These are phyloP conservation scores for Scutellaria baicalensis DNA, from an alignment of 257 asterid genomes.

Conservation along the genomic window DNA sequence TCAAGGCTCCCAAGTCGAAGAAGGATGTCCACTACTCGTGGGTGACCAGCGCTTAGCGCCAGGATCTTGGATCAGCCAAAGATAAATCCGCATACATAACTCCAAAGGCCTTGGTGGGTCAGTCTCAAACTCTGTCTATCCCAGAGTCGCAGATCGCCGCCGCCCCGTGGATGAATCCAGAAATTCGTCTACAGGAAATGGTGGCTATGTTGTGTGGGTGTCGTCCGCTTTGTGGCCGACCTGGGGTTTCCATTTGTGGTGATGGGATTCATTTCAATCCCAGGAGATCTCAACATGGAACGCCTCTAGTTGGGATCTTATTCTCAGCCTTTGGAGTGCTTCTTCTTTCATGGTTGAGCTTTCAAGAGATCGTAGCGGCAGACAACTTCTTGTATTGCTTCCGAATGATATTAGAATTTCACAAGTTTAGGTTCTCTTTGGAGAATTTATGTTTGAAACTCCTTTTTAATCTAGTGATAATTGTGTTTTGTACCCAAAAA, in stretches of 20 bases:
- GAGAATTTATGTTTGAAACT: too few relatives aligned
- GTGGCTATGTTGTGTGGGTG: conserved; percentile 64
- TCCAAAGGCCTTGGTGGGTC: background rate
- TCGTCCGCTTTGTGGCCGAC: conserved; percentile 52
- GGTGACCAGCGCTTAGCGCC: conserved; percentile 36
- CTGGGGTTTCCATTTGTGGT: conserved; percentile 62
- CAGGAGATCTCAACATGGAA: conserved; percentile 50
- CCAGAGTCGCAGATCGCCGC: conserved; percentile 11
- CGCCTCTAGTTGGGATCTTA: conserved; percentile 46
- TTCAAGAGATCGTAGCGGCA: conserved; percentile 57
- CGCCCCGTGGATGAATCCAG: conserved; percentile 11
- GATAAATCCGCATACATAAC: background rate
- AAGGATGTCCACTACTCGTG: conserved; percentile 37
- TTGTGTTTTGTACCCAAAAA: too few relatives aligned
- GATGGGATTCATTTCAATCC: conserved; percentile 53
- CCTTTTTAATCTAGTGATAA: too few relatives aligned
- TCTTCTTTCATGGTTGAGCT: conserved; percentile 52
- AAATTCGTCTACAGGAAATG: too few relatives aligned
- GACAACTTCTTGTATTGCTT: conserved; percentile 57
- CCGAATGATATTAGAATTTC: conserved; percentile 50
- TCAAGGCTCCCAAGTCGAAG: conserved; percentile 32
- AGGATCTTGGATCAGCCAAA: conserved; percentile 30
- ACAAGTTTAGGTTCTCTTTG: too few relatives aligned
- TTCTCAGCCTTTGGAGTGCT: conserved; percentile 57
- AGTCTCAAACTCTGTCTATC: too few relatives aligned